Evolutionary conservation across 169 alveolate genomes (phyloP).

Genomic region (Miamiensis avidus): DNA sequence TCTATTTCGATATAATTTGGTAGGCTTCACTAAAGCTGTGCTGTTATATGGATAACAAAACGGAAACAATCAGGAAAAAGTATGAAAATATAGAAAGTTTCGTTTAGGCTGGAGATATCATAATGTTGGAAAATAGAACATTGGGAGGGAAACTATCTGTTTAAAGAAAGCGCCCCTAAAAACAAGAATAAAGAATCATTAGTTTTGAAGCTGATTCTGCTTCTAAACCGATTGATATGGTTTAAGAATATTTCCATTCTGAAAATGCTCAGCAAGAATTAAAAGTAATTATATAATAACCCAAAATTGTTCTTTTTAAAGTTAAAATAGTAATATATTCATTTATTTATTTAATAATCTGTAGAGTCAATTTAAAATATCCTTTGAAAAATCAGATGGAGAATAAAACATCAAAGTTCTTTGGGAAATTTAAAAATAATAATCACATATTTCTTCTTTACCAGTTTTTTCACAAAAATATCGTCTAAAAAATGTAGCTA

Average conservation of each 20-base stretch:
- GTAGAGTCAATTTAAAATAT: background rate
- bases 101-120: background rate
- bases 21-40: constrained; percentile 24
- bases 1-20: no score
- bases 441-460: constrained; percentile 1
- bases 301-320: background rate
- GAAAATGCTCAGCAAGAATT: background rate
- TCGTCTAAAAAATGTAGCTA: constrained; percentile 38
- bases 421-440: constrained; percentile 33
- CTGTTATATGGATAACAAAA: constrained; percentile 14
- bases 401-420: background rate
- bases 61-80: constrained; percentile 16
- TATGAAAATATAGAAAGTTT: background rate
- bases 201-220: background rate
- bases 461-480: constrained; percentile 14
- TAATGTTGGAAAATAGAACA: background rate
- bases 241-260: background rate
- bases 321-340: no score
- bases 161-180: background rate
- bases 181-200: background rate
- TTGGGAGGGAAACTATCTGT: background rate
- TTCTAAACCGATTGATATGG: background rate
- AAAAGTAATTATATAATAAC: background rate
- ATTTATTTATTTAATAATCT: background rate
- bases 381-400: background rate